Evolutionary conservation across 176 grass and related monocot genomes (phyloP), one percentile per base, ranked within the genome.

Genomic region (Ananas comosus): DNA sequence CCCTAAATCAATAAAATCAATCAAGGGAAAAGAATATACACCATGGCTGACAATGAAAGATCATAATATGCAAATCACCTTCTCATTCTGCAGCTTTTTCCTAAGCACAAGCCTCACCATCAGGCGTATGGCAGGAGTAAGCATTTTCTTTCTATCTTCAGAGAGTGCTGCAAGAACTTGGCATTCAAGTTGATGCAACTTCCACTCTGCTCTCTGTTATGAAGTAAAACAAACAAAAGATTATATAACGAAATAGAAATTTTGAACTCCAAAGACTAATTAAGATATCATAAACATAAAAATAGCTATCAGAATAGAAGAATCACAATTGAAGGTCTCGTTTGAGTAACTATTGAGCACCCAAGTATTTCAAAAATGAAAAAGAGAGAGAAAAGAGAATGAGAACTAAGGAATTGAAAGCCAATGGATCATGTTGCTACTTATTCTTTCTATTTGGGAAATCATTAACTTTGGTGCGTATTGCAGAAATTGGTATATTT

Each of bases 141-240:
- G 83, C 86, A 83, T 82, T 74, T 80, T 92, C 68, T 78, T 97
- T 79, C 86, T 90, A 63, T 89, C 93, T 58, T 90, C 77, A 3
- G 71, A 67, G 52, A 90, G 89, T 2, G 64, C 57, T 19, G 69
- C 51, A 63, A 89, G 83, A 4, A 68, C 79, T 83, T 64, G 76
- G 53, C 93, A 92, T 78, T 96, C 86, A 2, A 80, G 74, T 74
- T 92, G 89, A 76, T 97, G 93, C 49, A 85, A 72, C 74, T 83
- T 85, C 89, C 93, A 97, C 79, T 90, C 89, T 72, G 72, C 71
- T 87, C 66, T 90, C 93, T 96, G 49, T 27, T n/a, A 49, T 65
- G 69, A 70, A 27, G 76, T 48, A 12, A 67, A 42, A 42, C 10
- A 25, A 49, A 78, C 16, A 12, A 19, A 24, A 58, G 25, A 49